Percentiles rank a stretch among this genome's conserved stretches.
These are phyloP conservation scores for Hypoxylon sp. DNA, from an alignment of 2,329 filamentous ascomycete genomes.

Conservation along the genomic window DNA sequence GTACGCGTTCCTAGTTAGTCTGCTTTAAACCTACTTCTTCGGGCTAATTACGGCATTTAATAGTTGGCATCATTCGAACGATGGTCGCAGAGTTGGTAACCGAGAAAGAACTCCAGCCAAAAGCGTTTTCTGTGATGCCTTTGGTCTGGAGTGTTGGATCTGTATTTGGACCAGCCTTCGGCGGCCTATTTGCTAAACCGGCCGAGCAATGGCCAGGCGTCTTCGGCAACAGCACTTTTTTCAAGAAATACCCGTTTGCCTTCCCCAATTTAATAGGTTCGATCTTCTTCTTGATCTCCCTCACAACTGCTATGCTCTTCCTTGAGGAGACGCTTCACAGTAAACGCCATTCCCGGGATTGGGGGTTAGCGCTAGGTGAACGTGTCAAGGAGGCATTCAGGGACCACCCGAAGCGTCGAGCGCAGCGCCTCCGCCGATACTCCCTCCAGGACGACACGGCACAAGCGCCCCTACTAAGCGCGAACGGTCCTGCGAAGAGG, in stretches of 20 bases:
- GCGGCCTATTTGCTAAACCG: constrained; percentile 87
- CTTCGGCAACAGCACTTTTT: constrained; percentile 76
- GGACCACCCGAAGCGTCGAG: constrained; percentile 39
- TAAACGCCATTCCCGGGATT: constrained; percentile 77
- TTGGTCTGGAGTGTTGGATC: constrained; percentile 88
- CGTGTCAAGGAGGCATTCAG: constrained; percentile 65
- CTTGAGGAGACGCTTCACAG: constrained; percentile 86
- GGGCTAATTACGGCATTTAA: constrained; percentile 45
- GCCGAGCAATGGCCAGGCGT: constrained; percentile 78
- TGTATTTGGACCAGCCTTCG: constrained; percentile 89
- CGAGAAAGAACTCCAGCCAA: constrained; percentile 85
- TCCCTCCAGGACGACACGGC: constrained; percentile 70
- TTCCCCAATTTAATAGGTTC: constrained; percentile 86
- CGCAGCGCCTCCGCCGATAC: constrained; percentile 55
- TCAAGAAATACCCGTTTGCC: constrained; percentile 83
- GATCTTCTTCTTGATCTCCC: constrained; percentile 81
- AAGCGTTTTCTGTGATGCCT: constrained; percentile 94
- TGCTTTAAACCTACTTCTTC: background rate
- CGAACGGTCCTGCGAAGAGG: constrained; percentile 47
- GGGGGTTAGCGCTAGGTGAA: constrained; percentile 79
- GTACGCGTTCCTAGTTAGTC: constrained; percentile 54
- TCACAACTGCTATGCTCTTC: constrained; percentile 81
- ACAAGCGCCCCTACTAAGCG: constrained; percentile 66
- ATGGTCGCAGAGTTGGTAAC: constrained; percentile 95
- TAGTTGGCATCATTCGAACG: constrained; percentile 89